phyloP scores from a whole-genome alignment of 306 rosid genomes.

The Begonia loranthoides region DNA sequence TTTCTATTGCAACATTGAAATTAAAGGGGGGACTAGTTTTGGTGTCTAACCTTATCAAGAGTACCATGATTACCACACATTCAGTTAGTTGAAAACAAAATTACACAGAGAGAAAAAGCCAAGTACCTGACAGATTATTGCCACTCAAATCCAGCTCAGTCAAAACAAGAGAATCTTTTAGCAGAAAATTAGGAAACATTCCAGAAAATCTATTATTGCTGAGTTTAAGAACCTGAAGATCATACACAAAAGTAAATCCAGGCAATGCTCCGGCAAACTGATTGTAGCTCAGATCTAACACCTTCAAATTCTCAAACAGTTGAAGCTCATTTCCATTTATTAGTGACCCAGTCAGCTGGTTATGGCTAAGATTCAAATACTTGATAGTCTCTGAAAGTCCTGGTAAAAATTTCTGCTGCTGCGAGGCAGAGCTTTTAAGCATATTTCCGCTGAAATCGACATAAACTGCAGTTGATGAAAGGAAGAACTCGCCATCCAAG shows the following conservation, averaged over 20 bases:
- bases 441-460: constrained; percentile 76
- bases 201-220: constrained; percentile 87
- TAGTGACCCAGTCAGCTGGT: constrained; percentile 65
- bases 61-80: too few relatives aligned
- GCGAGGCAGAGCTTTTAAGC: constrained; percentile 48
- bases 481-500: constrained; percentile 47
- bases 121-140: constrained; percentile 89
- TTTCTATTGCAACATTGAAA: too few relatives aligned
- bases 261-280: constrained; percentile 86
- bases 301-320: constrained; percentile 67
- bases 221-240: constrained; percentile 80
- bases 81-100: too few relatives aligned
- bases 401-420: constrained; percentile 47
- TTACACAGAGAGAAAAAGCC: background rate
- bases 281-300: constrained; percentile 86
- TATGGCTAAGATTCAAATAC: constrained; percentile 76
- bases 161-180: constrained; percentile 67
- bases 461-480: constrained; percentile 38
- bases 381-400: constrained; percentile 57
- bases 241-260: constrained; percentile 73
- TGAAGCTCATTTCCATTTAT: constrained; percentile 50
- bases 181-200: constrained; percentile 52
- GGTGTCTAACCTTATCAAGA: too few relatives aligned
- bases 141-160: constrained; percentile 87
- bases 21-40: too few relatives aligned